phyloP scores from a whole-genome alignment of 1,139 yeast genomes.

The Sugiyamaella pinicola region DNA sequence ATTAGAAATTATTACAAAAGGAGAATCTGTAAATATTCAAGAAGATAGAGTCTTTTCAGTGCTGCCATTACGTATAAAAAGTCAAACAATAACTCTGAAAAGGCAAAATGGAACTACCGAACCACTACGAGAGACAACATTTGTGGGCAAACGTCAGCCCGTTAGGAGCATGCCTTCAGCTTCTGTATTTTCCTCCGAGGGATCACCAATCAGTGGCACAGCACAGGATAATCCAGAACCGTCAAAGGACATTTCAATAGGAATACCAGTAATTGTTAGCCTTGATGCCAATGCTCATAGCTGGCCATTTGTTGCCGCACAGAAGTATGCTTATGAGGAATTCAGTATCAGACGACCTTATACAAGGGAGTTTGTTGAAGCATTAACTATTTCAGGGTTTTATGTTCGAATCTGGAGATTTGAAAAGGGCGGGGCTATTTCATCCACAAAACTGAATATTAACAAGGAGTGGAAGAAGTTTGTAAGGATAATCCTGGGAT shows the following conservation, averaged over 20 bases:
- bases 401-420: conserved; percentile 13
- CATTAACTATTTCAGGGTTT: not conserved
- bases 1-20: conserved; percentile 10
- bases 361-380: conserved; percentile 10
- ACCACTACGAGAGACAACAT: not conserved
- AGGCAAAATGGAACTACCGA: not conserved
- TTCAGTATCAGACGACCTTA: not conserved
- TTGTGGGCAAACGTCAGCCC: not conserved
- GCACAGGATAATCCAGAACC: not conserved
- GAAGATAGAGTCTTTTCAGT: conserved; percentile 11
- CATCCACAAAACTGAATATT: conserved; percentile 6
- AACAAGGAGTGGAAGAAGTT: conserved; percentile 19
- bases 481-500: conserved; percentile 13
- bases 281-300: conserved; percentile 6
- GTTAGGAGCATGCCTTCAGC: too few relatives aligned
- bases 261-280: conserved; percentile 10
- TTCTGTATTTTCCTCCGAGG: too few relatives aligned
- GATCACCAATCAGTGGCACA: too few relatives aligned
- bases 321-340: conserved; percentile 1
- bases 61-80: conserved; percentile 2
- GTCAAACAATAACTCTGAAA: not conserved
- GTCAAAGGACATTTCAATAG: not conserved
- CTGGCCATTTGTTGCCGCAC: conserved; percentile 3
- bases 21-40: conserved; percentile 11
- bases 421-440: conserved; percentile 9